Evolutionary conservation across 495 filamentous ascomycete genomes (phyloP).

Genomic region (Podospora conica): DNA sequence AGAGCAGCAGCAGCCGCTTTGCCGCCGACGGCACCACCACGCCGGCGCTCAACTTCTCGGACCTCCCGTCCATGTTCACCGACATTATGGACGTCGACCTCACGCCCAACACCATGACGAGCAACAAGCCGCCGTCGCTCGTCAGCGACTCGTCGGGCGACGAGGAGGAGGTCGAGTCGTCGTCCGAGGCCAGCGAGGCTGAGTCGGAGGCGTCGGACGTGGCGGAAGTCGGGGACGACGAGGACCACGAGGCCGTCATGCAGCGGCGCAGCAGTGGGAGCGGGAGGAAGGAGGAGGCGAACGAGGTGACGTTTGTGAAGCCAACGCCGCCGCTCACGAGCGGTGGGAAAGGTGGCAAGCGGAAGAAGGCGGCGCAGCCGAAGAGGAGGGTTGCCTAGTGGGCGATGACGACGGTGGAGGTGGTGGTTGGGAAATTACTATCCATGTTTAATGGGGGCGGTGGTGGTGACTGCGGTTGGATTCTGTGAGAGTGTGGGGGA

Average conservation of each 20-base stretch:
- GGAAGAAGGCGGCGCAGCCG: not conserved
- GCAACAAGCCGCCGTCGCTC: constrained; percentile 75
- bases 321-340: no score
- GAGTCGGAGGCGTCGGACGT: constrained; percentile 42
- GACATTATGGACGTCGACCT: constrained; percentile 57
- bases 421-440: not conserved
- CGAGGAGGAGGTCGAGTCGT: constrained; percentile 48
- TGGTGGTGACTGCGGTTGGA: not conserved
- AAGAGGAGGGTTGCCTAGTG: not conserved
- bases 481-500: not conserved
- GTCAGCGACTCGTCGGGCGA: constrained; percentile 84
- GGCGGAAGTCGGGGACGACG: constrained; percentile 44
- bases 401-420: not conserved
- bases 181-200: constrained; percentile 39
- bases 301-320: constrained; percentile 41
- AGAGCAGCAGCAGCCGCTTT: constrained; percentile 48
- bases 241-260: constrained; percentile 28
- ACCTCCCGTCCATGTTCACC: constrained; percentile 36
- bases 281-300: constrained; percentile 40
- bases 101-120: constrained; percentile 72
- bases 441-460: not conserved
- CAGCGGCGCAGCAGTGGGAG: constrained; percentile 26
- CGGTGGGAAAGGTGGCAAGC: not conserved
- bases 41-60: constrained; percentile 11
- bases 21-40: constrained; percentile 5